Base-by-base conservation (phyloP, 1,284 basidiomycete genomes). In the Microbotryum intermedium region DNA sequence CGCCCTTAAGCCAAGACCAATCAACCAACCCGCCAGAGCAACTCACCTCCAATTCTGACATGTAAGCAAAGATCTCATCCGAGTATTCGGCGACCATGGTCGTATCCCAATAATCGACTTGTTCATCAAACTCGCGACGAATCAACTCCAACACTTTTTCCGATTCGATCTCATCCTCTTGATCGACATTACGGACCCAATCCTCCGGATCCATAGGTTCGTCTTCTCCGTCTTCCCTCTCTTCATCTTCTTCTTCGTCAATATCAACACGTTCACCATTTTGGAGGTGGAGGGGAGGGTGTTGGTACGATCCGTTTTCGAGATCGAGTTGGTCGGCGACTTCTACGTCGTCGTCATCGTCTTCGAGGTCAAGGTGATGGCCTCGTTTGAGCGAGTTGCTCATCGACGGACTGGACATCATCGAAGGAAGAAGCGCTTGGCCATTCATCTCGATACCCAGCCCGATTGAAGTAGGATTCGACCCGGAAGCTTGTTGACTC, bases 41-140 rank as follows among this genome's bases (percentile, higher is more conserved):
- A 61, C 70, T 21, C 63, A 91, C 89, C 82, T 97, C 91, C 54
- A 95, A 82, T 58, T 88, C 82, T 64, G 80, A 80, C 95, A 99
- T 98, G 77, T 98, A 97, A 63, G 83, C 81, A 72, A 98, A 98
- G 73, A 99, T 98, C 62, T 98, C 94, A 30, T 93, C 89, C 28
- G 92, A 83, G 73, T 99, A 99, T 76, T 99, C 95, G 50, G 92
- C 91, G 25, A 95, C 92, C 94, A 99, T 97, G 11, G 90, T 91
- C 28, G 87, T 87, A 76, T 99, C 95, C 69, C 84, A 84, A 72
- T 86, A 81, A 72, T 97, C 92, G 26, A 87, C 79, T 58, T 88
- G 84, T 64, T 74, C 72, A 39, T 69, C 70, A 76, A 79, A 59
- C 64, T 73, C 64, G 62, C 66, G 25, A 61, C 71, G 70, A 50